Conservation (phyloP, 2,329 filamentous ascomycete genomes). For the Nigrograna mackinnonii region DNA sequence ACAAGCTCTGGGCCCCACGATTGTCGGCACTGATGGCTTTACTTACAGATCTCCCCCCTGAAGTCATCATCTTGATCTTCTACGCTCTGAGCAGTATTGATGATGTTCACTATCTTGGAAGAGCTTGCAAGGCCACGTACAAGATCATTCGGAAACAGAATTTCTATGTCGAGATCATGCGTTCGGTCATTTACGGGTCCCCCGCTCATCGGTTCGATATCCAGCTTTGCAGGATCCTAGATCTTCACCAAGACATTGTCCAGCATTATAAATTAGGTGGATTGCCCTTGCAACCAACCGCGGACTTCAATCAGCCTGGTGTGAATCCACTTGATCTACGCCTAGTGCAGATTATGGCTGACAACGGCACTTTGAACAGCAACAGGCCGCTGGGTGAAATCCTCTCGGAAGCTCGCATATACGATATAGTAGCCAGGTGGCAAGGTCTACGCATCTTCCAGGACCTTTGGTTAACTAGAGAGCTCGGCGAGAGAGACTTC, state of each 20-base stretch:
- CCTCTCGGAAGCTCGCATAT: too few species aligned
- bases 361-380: too few species aligned
- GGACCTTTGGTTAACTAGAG: constrained; percentile 20
- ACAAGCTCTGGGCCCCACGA: too few species aligned
- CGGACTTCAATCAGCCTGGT: neutral
- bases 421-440: constrained; percentile 26
- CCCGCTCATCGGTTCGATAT: constrained; percentile 23
- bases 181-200: constrained; percentile 18
- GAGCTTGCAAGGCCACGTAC: constrained; percentile 15
- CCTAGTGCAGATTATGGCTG: neutral
- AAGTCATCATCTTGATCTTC: constrained; percentile 21
- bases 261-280: constrained; percentile 10
- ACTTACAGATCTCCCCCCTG: constrained; percentile 17
- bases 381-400: too few species aligned
- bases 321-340: constrained; percentile 9
- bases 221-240: constrained; percentile 20
- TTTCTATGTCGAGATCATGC: constrained; percentile 26
- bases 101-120: constrained; percentile 25
- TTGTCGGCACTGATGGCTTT: too few species aligned
- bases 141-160: constrained; percentile 11
- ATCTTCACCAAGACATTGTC: constrained; percentile 21
- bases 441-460: constrained; percentile 25
- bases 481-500: constrained; percentile 16
- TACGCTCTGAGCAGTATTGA: constrained; percentile 25
- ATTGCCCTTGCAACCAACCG: constrained; percentile 7